These are phyloP conservation scores for Boletus reticuloceps DNA, from an alignment of 768 basidiomycete species.

Conservation along the genomic window DNA sequence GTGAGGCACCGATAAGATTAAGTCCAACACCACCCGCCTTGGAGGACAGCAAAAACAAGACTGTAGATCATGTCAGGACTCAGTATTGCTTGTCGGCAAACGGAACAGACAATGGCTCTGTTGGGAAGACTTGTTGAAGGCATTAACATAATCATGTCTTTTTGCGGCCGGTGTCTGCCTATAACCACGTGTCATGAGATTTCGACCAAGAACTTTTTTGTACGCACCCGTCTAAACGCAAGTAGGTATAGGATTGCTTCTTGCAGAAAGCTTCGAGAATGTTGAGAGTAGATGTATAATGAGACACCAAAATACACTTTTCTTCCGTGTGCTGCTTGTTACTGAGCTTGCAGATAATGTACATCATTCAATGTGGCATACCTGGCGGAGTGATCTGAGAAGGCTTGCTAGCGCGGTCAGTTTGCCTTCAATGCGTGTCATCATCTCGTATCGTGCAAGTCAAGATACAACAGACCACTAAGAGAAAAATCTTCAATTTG, in stretches of 20 bases:
- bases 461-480: slow-evolving; percentile 56
- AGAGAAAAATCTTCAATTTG: slow-evolving; percentile 69
- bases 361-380: slow-evolving; percentile 20
- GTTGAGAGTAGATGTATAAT: slow-evolving; percentile 93
- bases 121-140: slow-evolving; percentile 80
- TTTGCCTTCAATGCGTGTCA: slow-evolving; percentile 55
- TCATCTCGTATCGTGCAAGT: background rate
- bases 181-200: background rate
- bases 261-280: slow-evolving; percentile 86
- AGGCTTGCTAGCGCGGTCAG: slow-evolving; percentile 63
- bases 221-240: slow-evolving; percentile 81
- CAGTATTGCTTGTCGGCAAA: background rate
- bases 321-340: slow-evolving; percentile 68
- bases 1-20: slow-evolving; percentile 88
- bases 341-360: background rate
- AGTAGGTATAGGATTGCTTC: slow-evolving; percentile 69
- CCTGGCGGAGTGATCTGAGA: slow-evolving; percentile 58
- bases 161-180: slow-evolving; percentile 78
- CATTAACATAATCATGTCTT: slow-evolving; percentile 83
- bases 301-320: slow-evolving; percentile 95
- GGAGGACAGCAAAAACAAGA: slow-evolving; percentile 88
- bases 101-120: slow-evolving; percentile 58
- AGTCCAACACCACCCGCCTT: slow-evolving; percentile 96
- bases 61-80: slow-evolving; percentile 37
- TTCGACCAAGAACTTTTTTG: background rate